A percentile compares a stretch with the other conserved stretches of the same genome.
Conservation (phyloP, 768 basidiomycete genomes). For the Exidia glandulosa region DNA sequence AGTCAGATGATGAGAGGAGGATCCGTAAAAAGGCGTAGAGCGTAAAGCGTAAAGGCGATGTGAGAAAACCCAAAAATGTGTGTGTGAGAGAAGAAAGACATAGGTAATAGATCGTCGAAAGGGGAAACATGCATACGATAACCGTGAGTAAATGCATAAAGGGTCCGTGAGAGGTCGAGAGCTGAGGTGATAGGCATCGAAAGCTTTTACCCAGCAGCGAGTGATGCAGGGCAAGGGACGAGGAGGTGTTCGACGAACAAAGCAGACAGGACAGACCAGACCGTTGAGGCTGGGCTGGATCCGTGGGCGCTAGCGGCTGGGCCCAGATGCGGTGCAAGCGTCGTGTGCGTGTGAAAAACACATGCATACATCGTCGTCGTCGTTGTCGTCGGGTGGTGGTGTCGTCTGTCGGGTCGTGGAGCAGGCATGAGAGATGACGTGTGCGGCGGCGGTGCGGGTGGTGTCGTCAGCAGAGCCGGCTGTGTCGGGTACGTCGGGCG, state of each 20-base stretch:
- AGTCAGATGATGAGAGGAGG: not conserved
- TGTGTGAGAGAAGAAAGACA: not conserved
- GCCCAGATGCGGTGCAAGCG: too few species aligned
- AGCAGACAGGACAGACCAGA: not conserved
- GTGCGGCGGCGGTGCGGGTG: too few species aligned
- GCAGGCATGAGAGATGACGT: too few species aligned
- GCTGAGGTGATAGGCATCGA: not conserved
- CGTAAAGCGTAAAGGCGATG: not conserved
- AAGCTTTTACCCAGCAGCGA: not conserved
- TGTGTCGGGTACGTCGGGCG: too few species aligned
- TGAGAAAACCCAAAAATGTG: not conserved
- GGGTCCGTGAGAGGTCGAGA: not conserved
- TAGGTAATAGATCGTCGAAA: not conserved
- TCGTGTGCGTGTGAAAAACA: too few species aligned
- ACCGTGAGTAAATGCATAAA: not conserved
- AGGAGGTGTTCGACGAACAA: not conserved
- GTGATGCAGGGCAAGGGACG: not conserved
- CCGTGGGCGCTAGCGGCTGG: too few species aligned
- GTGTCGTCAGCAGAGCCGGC: too few species aligned
- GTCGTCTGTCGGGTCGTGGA: too few species aligned
- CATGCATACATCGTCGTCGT: too few species aligned
- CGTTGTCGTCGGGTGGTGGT: too few species aligned
- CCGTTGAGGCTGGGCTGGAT: not conserved
- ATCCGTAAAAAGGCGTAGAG: not conserved
- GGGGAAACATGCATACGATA: not conserved